Conservation (phyloP, 768 basidiomycete genomes). For the Coprinellus aureogranulatus region DNA sequence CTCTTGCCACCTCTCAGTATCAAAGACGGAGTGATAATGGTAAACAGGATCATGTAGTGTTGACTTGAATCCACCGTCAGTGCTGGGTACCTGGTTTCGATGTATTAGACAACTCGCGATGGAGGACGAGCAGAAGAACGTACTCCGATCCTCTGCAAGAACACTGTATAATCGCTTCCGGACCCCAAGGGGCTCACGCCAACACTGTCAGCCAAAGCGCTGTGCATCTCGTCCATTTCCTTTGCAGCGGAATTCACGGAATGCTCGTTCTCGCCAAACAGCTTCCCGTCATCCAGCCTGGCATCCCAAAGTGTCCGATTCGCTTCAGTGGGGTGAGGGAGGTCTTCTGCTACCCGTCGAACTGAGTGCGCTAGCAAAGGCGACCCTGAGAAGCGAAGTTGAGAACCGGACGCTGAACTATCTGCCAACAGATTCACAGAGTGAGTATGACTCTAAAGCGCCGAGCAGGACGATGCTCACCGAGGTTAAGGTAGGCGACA, state of each 20-base stretch:
- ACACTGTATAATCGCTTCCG: constrained; percentile 88
- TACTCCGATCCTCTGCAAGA: constrained; percentile 72
- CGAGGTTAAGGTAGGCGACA: constrained; percentile 85
- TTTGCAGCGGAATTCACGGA: constrained; percentile 12
- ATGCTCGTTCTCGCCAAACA: constrained; percentile 22
- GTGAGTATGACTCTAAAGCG: too few species aligned
- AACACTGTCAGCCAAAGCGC: constrained; percentile 25
- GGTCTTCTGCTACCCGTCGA: constrained; percentile 59
- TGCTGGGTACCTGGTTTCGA: constrained; percentile 42
- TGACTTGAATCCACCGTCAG: constrained; percentile 39
- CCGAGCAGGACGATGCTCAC: constrained; percentile 30
- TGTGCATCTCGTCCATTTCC: constrained; percentile 40
- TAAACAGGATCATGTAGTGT: constrained; percentile 60
- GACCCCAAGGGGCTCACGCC: constrained; percentile 65
- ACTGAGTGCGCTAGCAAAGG: constrained; percentile 83
- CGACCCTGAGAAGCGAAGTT: constrained; percentile 57
- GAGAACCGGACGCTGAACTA: constrained; percentile 58
- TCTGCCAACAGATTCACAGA: too few species aligned
- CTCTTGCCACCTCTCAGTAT: constrained; percentile 71
- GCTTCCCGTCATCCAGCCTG: constrained; percentile 54
- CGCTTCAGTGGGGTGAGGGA: constrained; percentile 69
- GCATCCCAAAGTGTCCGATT: constrained; percentile 80
- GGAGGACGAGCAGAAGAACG: constrained; percentile 2
- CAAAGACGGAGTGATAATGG: constrained; percentile 79
- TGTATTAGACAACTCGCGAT: too few species aligned